phyloP scores from a whole-genome alignment of 1,284 basidiomycete genomes.

The Clitocybe nebularis region DNA sequence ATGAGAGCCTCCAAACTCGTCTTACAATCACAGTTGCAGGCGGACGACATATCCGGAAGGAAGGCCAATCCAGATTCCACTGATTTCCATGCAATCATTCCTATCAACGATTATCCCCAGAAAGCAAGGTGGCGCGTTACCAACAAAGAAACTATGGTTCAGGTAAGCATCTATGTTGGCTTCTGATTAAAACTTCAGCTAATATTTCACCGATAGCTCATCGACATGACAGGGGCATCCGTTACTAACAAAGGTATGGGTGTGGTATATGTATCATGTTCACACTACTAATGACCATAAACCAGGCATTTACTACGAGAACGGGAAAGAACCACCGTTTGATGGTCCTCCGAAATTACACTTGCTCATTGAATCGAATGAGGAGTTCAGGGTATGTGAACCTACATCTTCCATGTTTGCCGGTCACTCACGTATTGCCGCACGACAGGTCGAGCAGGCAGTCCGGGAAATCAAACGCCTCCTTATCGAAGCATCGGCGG shows the following conservation, averaged over 20 bases:
- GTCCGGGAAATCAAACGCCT: slow-evolving; percentile 96
- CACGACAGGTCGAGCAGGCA: slow-evolving; percentile 83
- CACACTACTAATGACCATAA: slow-evolving; percentile 6
- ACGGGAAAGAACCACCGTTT: slow-evolving; percentile 86
- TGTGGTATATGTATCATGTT: slow-evolving; percentile 19
- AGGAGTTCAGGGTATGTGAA: slow-evolving; percentile 76
- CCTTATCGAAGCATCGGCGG: slow-evolving; percentile 93
- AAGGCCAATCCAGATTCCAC: slow-evolving; percentile 88
- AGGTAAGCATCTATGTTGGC: slow-evolving; percentile 44
- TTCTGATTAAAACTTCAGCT: slow-evolving; percentile 1
- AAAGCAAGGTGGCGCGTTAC: slow-evolving; percentile 99
- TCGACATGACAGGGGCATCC: slow-evolving; percentile 94
- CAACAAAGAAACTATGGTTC: slow-evolving; percentile 99
- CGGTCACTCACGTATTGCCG: slow-evolving; percentile 12
- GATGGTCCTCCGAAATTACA: slow-evolving; percentile 97
- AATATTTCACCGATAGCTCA: slow-evolving; percentile 51
- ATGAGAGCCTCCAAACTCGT: slow-evolving; percentile 81
- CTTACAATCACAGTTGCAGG: slow-evolving; percentile 76
- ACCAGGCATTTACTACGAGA: slow-evolving; percentile 90
- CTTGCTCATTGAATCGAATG: slow-evolving; percentile 96
- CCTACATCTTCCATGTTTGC: slow-evolving; percentile 1
- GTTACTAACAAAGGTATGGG: slow-evolving; percentile 90
- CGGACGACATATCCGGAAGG: slow-evolving; percentile 58
- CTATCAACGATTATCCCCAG: slow-evolving; percentile 98
- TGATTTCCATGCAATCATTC: slow-evolving; percentile 98